Evolutionary conservation across 169 alveolate species (phyloP), one percentile per base, ranked within the genome.

Genomic region (Cryptosporidium andersoni): DNA sequence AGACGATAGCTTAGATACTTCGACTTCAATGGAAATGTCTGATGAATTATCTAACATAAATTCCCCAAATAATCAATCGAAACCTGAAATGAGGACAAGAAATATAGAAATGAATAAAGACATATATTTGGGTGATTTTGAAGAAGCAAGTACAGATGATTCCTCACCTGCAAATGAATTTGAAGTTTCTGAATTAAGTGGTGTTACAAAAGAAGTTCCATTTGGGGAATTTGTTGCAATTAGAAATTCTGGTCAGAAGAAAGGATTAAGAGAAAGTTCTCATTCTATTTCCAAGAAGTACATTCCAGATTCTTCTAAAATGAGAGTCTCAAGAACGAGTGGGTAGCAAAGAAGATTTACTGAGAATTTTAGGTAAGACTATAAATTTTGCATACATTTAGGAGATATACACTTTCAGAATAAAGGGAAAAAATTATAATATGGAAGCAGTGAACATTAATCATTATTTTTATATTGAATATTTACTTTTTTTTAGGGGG

Each of bases 51-150:
- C 25, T 25, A 25, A 25, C 25, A 25, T 25, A 25, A 25, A 25
- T 25, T 25, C 25, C 25, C 0, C 25, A 25, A 0, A 25, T 25
- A 25, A 25, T 25, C 25, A 25, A 25, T 25, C 25, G 0, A 25
- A 25, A 6, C 1, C 14, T 9, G 42, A 62, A 37, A 2, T 37
- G 6, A n/a, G 16, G 12, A 25, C 3, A n/a, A 51, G 47, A 16
- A 14, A 2, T 11, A 34, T 74, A 11, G 43, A 60, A 14, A 43
- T n/a, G 60, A 25, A 58, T 7, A 16, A 60, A 34, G 85, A 74
- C 45, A 49, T 74, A 7, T 0, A 58, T 36, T 40, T 39, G 4
- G 85, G 85, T 7, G 85, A 74, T 39, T 74, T 56, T 43, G 85
- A 74, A 25, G 64, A 43, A 25, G 85, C 56, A 55, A 16, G 43